Evolutionary conservation across 176 grass and related monocot species (phyloP).

Genomic region (Rhynchospora tenuis): DNA sequence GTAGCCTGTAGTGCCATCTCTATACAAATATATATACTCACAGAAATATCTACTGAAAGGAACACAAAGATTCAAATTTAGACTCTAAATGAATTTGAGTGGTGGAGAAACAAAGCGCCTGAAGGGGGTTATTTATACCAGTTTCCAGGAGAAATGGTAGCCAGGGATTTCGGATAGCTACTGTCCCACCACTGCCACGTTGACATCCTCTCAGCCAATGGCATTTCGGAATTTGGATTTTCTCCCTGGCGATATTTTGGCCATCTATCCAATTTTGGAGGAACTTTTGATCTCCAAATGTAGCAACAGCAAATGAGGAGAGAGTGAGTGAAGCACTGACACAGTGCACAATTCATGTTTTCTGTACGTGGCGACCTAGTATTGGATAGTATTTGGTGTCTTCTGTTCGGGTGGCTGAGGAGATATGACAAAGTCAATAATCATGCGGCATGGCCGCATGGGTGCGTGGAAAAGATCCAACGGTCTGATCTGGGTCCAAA

Average conservation of each 20-base stretch:
- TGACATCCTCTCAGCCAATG: slow-evolving; percentile 45
- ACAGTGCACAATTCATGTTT: neutral
- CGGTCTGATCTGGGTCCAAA: neutral
- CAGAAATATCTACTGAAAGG: slow-evolving; percentile 2
- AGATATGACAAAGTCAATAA: slow-evolving; percentile 17
- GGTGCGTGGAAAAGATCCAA: neutral
- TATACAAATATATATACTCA: neutral
- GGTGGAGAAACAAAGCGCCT: slow-evolving; percentile 21
- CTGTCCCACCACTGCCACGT: slow-evolving; percentile 5
- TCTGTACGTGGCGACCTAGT: neutral
- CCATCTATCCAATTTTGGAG: slow-evolving; percentile 12
- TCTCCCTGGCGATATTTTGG: slow-evolving; percentile 19
- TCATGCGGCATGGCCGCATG: slow-evolving; percentile 46
- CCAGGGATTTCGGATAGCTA: slow-evolving; percentile 36
- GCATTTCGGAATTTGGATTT: slow-evolving; percentile 46
- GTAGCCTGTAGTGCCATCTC: slow-evolving; percentile 69
- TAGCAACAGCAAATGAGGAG: neutral
- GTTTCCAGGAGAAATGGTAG: slow-evolving; percentile 28
- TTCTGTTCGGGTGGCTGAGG: neutral
- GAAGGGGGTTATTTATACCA: slow-evolving; percentile 44
- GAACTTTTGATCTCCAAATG: neutral
- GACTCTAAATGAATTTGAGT: slow-evolving; percentile 11
- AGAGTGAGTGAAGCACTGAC: neutral
- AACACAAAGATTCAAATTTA: neutral
- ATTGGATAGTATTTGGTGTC: neutral